These are phyloP conservation scores for Ziziphus jujuba DNA, from an alignment of 306 rosid species.

Conservation along the genomic window DNA sequence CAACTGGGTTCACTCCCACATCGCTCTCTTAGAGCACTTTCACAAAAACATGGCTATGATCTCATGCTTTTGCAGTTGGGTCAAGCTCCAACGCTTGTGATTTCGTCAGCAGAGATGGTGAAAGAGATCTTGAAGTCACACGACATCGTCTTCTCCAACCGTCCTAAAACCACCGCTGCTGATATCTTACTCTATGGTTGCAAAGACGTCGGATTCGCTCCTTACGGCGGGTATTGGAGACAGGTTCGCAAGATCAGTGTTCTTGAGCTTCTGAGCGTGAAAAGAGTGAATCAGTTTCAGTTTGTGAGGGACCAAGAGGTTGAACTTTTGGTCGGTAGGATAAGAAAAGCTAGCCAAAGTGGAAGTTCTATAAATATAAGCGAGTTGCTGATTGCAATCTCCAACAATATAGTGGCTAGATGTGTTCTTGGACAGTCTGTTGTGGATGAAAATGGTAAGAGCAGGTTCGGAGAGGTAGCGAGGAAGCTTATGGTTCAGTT, in stretches of 20 bases:
- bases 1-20: neutral
- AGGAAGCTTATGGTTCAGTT: neutral
- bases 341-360: neutral
- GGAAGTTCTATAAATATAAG: neutral
- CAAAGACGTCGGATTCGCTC: neutral
- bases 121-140: neutral
- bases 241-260: neutral
- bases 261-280: neutral
- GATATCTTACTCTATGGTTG: neutral
- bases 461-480: neutral
- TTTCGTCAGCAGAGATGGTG: neutral
- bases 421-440: neutral
- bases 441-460: neutral
- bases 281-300: neutral
- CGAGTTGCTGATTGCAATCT: neutral
- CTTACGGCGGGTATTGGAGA: neutral
- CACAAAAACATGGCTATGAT: neutral
- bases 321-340: neutral
- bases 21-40: neutral
- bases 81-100: neutral
- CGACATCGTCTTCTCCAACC: neutral
- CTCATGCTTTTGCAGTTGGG: neutral
- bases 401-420: neutral
- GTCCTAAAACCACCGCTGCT: slow-evolving; percentile 10
- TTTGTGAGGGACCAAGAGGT: neutral